phyloP scores from a whole-genome alignment of 225 moss, liverwort and hornwort species.

The Bryum argenteum region DNA sequence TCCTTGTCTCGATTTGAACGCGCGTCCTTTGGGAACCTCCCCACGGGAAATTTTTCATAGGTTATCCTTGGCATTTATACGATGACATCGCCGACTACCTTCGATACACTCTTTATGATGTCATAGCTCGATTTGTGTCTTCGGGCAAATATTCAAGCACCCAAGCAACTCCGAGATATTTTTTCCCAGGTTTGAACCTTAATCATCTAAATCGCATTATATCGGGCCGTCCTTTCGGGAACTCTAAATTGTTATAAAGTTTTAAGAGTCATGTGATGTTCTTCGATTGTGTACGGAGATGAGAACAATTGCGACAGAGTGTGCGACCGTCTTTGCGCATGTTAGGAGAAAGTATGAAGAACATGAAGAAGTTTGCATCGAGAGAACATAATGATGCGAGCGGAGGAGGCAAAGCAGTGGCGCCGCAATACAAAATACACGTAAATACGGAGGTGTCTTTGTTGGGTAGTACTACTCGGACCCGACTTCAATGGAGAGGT shows the following conservation, averaged over 20 bases:
- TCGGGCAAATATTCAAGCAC: slow-evolving; percentile 92
- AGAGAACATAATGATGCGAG: slow-evolving; percentile 58
- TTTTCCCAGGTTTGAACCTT: slow-evolving; percentile 60
- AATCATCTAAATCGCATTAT: not conserved
- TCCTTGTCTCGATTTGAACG: slow-evolving; percentile 62
- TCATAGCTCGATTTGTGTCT: slow-evolving; percentile 89
- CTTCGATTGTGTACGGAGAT: slow-evolving; percentile 54
- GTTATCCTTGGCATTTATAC: slow-evolving; percentile 91
- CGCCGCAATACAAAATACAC: slow-evolving; percentile 76
- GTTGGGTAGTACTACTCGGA: slow-evolving; percentile 54
- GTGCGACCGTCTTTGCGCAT: slow-evolving; percentile 67
- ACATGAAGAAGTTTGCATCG: slow-evolving; percentile 67
- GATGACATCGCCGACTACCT: slow-evolving; percentile 96
- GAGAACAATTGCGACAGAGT: slow-evolving; percentile 70
- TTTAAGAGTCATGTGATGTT: no score
- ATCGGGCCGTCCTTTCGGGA: no score
- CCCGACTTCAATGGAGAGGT: not conserved
- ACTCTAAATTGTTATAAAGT: no score
- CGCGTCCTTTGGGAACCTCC: slow-evolving; percentile 87
- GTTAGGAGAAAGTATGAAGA: slow-evolving; percentile 65
- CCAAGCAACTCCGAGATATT: slow-evolving; percentile 74
- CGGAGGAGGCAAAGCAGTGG: slow-evolving; percentile 82
- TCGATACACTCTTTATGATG: slow-evolving; percentile 88
- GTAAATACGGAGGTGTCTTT: slow-evolving; percentile 58
- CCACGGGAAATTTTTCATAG: slow-evolving; percentile 76